Percentiles rank a stretch among this genome's conserved stretches.
Evolutionary conservation across 1,284 basidiomycete genomes (phyloP).

Genomic region (Blastosporella zonata): DNA sequence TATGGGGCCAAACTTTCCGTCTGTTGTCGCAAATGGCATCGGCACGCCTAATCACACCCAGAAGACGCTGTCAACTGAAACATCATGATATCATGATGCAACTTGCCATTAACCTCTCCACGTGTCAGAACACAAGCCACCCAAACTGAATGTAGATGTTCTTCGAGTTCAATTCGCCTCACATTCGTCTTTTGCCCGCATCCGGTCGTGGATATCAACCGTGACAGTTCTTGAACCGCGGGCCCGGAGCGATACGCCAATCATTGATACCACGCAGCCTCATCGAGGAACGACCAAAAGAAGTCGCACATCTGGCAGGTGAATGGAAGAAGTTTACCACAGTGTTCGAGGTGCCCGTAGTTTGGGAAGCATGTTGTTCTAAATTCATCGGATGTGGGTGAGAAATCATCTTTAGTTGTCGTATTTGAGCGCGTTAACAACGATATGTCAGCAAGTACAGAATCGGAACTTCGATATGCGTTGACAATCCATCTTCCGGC

Average conservation of each 20-base stretch:
- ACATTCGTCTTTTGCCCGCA: too few relatives aligned
- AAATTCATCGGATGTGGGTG: not conserved
- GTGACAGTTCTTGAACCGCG: not conserved
- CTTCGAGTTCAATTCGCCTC: too few relatives aligned
- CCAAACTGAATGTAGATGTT: too few relatives aligned
- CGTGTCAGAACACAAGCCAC: too few relatives aligned
- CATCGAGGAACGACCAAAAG: constrained; percentile 9
- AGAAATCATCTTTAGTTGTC: constrained; percentile 5
- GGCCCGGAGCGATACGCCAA: too few relatives aligned
- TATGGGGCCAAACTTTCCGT: not conserved
- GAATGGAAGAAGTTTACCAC: not conserved
- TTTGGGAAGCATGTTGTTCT: constrained; percentile 1
- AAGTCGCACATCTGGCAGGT: constrained; percentile 6
- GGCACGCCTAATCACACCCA: not conserved
- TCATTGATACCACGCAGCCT: not conserved
- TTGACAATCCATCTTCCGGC: too few relatives aligned
- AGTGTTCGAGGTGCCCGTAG: constrained; percentile 3
- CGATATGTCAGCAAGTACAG: constrained; percentile 6
- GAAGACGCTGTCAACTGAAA: not conserved
- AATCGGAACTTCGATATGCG: constrained; percentile 4
- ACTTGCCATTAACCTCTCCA: not conserved
- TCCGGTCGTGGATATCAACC: too few relatives aligned
- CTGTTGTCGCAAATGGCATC: not conserved
- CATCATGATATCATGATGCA: not conserved
- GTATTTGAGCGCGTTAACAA: not conserved